Evolutionary conservation across 768 basidiomycete species (phyloP), one percentile per base, ranked within the genome.

Genomic region (Roridomyces roridus): DNA sequence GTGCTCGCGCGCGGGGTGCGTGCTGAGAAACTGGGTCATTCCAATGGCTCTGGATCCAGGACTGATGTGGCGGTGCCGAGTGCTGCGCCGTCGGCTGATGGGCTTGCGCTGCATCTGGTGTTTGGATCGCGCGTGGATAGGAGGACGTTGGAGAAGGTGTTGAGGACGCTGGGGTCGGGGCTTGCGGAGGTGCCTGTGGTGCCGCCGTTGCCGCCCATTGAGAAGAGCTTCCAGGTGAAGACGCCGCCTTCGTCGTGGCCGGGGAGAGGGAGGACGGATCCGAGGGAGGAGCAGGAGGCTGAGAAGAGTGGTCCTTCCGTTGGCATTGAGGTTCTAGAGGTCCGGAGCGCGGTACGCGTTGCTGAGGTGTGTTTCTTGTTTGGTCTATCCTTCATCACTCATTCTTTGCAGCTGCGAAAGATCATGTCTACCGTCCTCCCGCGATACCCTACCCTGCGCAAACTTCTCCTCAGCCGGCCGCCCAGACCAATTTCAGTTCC

Each of bases 121-220:
- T 51, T 55, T 17, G 61, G 61, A 11, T 53, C 60, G 37, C 61
- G 61, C 28, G 49, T 63, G 4, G 61, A 63, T 18, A 48, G 57
- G 42, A 43, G 61, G 15, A 63, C 61, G 46, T 12, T 63, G 31
- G 61, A 63, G 53, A 63, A 63, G 55, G 57, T 63, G 39, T 23
- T 63, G 14, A 12, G 61, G 26, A 59, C 57, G 31, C 18, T 62
- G 6, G 57, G 52, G 6, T 29, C 57, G 28, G 57, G 57, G 25
- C 9, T 63, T 2, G 37, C 23, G 10, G 60, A 58, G 51, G 60
- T n/a, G 20, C 29, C 46, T 1, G 49, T 21, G 4, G 28, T 36
- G 4, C n/a, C 37, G 40, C n/a, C 28, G 6, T 20, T 14, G 39
- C 0, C 21, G 41, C 23, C 20, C 4, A 18, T 8, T 5, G 20